Conservation (phyloP, 345 rosid species). For the Draba incana region DNA sequence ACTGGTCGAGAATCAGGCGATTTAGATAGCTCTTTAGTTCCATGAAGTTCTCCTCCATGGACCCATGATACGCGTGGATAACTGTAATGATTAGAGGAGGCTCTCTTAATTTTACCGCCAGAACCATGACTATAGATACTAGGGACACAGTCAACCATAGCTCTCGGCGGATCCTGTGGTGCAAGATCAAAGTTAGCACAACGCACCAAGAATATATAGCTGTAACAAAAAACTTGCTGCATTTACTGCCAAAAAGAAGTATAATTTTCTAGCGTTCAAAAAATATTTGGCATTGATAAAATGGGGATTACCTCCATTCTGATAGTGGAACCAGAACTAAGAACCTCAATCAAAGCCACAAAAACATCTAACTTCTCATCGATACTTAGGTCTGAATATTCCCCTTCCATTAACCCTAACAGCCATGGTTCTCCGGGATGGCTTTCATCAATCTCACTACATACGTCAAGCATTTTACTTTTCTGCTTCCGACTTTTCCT, state of each 20-base stretch:
- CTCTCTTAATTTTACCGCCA: constrained; percentile 89
- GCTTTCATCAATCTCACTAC: constrained; percentile 95
- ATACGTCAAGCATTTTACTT: constrained; percentile 46
- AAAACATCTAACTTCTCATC: constrained; percentile 84
- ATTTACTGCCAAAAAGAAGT: constrained; percentile 1
- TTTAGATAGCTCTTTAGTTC: constrained; percentile 42
- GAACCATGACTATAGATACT: constrained; percentile 60
- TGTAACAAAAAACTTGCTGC: neutral
- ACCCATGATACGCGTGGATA: constrained; percentile 70
- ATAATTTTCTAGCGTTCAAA: neutral
- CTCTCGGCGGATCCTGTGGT: constrained; percentile 59
- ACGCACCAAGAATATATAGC: neutral
- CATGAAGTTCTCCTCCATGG: constrained; percentile 49
- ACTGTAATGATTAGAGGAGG: constrained; percentile 51
- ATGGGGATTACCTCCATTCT: constrained; percentile 71
- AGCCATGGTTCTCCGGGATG: constrained; percentile 91
- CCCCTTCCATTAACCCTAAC: constrained; percentile 92
- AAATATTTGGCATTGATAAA: neutral
- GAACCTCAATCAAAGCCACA: constrained; percentile 81
- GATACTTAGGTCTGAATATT: constrained; percentile 85
- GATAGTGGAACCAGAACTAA: constrained; percentile 75
- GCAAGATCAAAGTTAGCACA: constrained; percentile 25
- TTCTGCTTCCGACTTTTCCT: constrained; percentile 44
- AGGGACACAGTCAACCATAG: constrained; percentile 49
- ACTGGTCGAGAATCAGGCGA: constrained; percentile 60